Conservation (phyloP, 1,139 yeast species). For the Nakaseomyces sp. region DNA sequence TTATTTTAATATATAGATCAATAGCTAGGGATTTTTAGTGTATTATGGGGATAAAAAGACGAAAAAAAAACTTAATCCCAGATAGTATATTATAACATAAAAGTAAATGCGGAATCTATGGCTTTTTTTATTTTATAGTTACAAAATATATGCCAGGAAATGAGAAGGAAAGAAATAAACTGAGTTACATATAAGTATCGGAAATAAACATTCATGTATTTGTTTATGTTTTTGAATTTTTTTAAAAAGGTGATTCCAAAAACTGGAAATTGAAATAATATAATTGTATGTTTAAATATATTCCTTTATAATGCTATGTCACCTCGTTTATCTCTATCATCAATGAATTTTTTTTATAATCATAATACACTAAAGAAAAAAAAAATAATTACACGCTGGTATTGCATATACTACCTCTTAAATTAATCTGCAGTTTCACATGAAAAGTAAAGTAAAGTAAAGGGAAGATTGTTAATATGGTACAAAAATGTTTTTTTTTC, state of each 20-base stretch:
- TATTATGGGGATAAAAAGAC: too few species aligned
- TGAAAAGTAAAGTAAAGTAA: neutral
- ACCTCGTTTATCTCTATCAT: neutral
- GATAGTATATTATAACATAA: too few species aligned
- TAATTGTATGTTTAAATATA: neutral
- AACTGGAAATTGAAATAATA: neutral
- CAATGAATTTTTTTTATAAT: neutral
- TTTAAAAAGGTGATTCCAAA: neutral
- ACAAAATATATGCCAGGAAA: neutral
- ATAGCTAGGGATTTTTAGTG: too few species aligned
- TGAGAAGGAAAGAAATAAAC: too few species aligned
- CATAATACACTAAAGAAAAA: slow-evolving; percentile 3
- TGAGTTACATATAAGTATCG: too few species aligned
- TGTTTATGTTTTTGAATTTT: neutral
- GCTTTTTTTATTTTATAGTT: neutral
- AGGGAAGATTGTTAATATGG: slow-evolving; percentile 1
- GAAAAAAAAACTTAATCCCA: too few species aligned
- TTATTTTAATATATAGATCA: too few species aligned
- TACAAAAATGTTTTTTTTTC: neutral
- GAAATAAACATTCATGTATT: too few species aligned
- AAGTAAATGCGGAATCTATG: neutral
- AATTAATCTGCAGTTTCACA: neutral
- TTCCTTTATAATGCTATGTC: neutral
- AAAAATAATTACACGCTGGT: slow-evolving; percentile 2
- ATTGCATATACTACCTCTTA: neutral